These are phyloP conservation scores for Dioscorea dumetorum DNA, from an alignment of 106 monocot genomes.

Conservation along the genomic window DNA sequence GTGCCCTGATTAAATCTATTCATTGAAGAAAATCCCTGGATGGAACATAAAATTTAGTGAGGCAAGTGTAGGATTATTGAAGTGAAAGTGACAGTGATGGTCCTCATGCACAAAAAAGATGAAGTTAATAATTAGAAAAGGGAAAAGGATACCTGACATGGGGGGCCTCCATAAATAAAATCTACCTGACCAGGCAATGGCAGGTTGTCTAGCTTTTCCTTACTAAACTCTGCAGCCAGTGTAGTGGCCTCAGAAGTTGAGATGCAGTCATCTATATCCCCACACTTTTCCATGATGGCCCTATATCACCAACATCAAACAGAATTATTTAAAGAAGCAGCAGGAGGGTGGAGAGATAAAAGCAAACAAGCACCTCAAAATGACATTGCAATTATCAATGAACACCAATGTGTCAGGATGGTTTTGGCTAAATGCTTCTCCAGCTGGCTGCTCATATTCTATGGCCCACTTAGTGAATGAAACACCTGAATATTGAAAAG, in stretches of 20 bases:
- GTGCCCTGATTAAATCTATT: constrained; percentile 89
- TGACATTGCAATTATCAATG: constrained; percentile 96
- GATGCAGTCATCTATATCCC: constrained; percentile 90
- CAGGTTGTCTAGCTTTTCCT: constrained; percentile 64
- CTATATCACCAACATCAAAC: constrained; percentile 24
- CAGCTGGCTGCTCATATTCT: constrained; percentile 94
- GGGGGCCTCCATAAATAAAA: constrained; percentile 99
- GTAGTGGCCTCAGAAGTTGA: constrained; percentile 83
- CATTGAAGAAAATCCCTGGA: constrained; percentile 98
- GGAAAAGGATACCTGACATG: constrained; percentile 72
- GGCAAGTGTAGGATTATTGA: too few relatives aligned
- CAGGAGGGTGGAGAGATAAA: neutral
- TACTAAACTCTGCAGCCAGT: constrained; percentile 42
- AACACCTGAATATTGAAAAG: constrained; percentile 38
- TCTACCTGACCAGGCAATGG: constrained; percentile 98
- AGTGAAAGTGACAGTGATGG: neutral
- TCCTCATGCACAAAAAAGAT: neutral
- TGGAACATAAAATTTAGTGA: neutral
- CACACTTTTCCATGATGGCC: constrained; percentile 98
- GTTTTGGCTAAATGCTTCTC: constrained; percentile 85
- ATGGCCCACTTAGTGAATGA: constrained; percentile 97
- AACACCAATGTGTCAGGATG: constrained; percentile 75
- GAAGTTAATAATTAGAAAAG: neutral
- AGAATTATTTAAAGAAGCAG: neutral
- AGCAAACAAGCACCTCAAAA: constrained; percentile 48